These are phyloP conservation scores for Periconia sp. DNA, from an alignment of 2,329 filamentous ascomycete species.

Conservation along the genomic window DNA sequence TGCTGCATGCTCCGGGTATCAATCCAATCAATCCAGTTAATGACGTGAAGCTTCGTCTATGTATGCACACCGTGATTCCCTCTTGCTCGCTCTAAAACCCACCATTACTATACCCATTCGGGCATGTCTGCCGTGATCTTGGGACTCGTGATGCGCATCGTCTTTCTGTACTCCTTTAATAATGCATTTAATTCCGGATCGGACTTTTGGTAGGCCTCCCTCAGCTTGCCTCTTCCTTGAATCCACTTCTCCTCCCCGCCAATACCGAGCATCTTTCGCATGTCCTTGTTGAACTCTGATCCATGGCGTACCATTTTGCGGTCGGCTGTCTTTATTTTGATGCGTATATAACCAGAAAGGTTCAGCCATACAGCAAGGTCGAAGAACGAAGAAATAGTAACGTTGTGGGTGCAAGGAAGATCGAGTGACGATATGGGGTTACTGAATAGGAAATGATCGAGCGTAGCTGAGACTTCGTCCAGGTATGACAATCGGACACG, in stretches of 20 bases:
- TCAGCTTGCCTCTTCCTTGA: constrained; percentile 16
- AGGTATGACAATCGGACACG: constrained; percentile 27
- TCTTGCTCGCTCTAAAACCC: too few relatives aligned
- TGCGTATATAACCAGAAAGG: constrained; percentile 18
- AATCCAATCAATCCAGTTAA: not conserved
- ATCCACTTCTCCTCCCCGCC: constrained; percentile 23
- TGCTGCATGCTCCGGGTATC: not conserved
- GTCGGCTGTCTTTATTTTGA: constrained; percentile 22
- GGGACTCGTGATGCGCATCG: constrained; percentile 22
- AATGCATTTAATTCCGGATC: constrained; percentile 14
- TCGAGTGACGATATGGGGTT: constrained; percentile 9
- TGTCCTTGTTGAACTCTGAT: constrained; percentile 22
- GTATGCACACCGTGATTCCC: not conserved
- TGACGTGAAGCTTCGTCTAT: not conserved
- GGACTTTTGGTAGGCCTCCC: constrained; percentile 14
- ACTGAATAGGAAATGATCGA: constrained; percentile 15
- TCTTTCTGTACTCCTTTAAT: constrained; percentile 27
- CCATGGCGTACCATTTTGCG: constrained; percentile 24
- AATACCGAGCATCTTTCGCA: constrained; percentile 19
- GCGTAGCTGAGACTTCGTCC: constrained; percentile 17
- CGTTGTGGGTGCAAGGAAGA: constrained; percentile 5
- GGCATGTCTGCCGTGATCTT: constrained; percentile 18
- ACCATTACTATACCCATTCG: constrained; percentile 15
- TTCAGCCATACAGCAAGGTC: constrained; percentile 30
- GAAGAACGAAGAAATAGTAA: constrained; percentile 12